A percentile compares a stretch with the other conserved stretches of the same genome.
Evolutionary conservation across 2,329 filamentous ascomycete species (phyloP).

Genomic region (Fusarium pseudograminearum): DNA sequence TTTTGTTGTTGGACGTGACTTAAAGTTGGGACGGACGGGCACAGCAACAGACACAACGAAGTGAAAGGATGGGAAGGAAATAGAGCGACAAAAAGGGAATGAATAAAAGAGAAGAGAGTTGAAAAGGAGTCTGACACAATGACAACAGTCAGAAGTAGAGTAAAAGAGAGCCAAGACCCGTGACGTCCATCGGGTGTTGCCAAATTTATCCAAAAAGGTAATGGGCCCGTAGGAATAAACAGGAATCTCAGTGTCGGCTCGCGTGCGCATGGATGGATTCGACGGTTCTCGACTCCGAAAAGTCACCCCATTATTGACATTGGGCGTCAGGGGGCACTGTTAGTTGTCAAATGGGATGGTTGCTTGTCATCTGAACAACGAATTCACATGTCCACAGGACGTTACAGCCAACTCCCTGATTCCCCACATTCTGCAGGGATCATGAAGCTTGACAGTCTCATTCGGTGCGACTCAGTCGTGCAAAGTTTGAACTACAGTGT

Average conservation of each 20-base stretch:
- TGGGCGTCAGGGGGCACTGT: constrained; percentile 23
- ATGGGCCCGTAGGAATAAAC: constrained; percentile 33
- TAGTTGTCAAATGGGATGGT: constrained; percentile 15
- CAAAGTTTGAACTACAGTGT: background rate
- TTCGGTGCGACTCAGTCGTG: background rate
- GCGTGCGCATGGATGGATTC: constrained; percentile 30
- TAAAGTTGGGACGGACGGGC: constrained; percentile 4
- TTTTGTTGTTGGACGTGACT: background rate
- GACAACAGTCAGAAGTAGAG: constrained; percentile 5
- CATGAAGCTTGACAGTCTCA: constrained; percentile 2
- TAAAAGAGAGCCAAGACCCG: constrained; percentile 22
- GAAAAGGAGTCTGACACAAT: constrained; percentile 12
- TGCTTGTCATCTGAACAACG: constrained; percentile 21
- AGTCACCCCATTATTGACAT: constrained; percentile 25
- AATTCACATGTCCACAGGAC: constrained; percentile 37
- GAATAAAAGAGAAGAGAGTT: constrained; percentile 10
- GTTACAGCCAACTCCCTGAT: constrained; percentile 23
- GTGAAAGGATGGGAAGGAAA: constrained; percentile 5
- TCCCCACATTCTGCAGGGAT: constrained; percentile 35
- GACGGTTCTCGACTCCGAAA: constrained; percentile 36
- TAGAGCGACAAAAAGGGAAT: constrained; percentile 5
- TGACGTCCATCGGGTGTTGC: constrained; percentile 33
- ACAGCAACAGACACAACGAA: constrained; percentile 22
- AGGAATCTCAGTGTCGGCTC: constrained; percentile 26
- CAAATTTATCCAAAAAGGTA: constrained; percentile 39